Base-by-base conservation (phyloP, 805 yeast genomes). In the Schizosaccharomyces cryophilus region DNA sequence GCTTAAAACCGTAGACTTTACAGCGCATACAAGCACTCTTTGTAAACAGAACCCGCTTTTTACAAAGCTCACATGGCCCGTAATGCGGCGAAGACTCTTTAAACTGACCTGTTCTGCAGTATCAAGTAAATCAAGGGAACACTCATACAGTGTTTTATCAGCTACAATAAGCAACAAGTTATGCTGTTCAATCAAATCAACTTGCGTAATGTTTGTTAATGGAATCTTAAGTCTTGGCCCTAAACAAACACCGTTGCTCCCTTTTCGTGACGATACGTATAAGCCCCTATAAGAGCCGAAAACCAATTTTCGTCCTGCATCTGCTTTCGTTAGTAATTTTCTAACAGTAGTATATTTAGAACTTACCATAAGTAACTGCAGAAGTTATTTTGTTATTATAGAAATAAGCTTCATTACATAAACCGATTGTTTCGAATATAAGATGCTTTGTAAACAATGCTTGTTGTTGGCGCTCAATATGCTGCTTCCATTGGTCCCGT, bases 231-330 rank as follows among this genome's bases (percentile, higher is more conserved):
- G 80, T 11, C 81, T 78, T 1, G 96, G 96, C 17, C 63, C 54
- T 5, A 35, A 17, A 26, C 47, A 21, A 35, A 19, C 35, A 13
- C 42, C 38, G 7, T 35, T 30, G 17, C 30, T 21, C 2, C 71
- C 61, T 24, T 69, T 62, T 62, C 78, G 77, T 55, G 87, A 87
- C 58, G 93, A 81, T 58, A 87, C 80, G 75, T 84, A 93, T 2
- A 93, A 82, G 4, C 98, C 97, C 0, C 84, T 78, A 68, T 87
- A 95, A 0, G 97, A 88, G 54, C 97, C 97, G 68, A 86, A 89
- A 42, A 93, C 70, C 64, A 89, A 73, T 69, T 89, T 86, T 65
- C 95, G 79, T 24, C 97, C 97, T 61, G 96, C 96, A 68, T 93
- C 56, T 45, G 40, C 3, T 7, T 15, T 35, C 13, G 40, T 35